Percentiles rank a stretch among this genome's conserved stretches.
Evolutionary conservation across 2,329 filamentous ascomycete species (phyloP).

Genomic region (Aspergillus sp.): DNA sequence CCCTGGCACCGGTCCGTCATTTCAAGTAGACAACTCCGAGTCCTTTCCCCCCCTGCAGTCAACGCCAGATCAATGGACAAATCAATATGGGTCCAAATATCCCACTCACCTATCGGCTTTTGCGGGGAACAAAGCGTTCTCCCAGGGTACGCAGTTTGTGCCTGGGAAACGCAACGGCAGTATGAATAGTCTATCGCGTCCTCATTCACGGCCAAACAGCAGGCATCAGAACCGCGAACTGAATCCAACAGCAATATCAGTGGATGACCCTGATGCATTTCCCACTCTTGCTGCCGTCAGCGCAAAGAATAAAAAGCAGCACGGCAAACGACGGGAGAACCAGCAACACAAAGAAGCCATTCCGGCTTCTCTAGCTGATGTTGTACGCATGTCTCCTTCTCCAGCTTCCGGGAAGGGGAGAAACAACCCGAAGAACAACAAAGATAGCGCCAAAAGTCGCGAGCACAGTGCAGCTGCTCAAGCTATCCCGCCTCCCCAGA

Average conservation of each 20-base stretch:
- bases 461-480: conserved; percentile 80
- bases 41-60: conserved; percentile 76
- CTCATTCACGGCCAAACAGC: conserved; percentile 80
- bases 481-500: conserved; percentile 81
- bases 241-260: conserved; percentile 67
- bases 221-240: conserved; percentile 67
- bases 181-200: conserved; percentile 57
- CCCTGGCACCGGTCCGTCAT: conserved; percentile 58
- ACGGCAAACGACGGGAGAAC: conserved; percentile 69
- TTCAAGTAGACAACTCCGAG: conserved; percentile 75
- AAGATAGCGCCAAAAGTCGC: conserved; percentile 62
- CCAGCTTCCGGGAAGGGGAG: conserved; percentile 60
- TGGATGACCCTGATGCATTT: conserved; percentile 95
- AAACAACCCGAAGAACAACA: conserved; percentile 56
- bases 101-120: conserved; percentile 41
- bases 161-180: conserved; percentile 43
- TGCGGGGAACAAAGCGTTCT: conserved; percentile 46
- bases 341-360: conserved; percentile 64
- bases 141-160: conserved; percentile 27
- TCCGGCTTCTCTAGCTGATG: conserved; percentile 82
- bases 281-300: conserved; percentile 77
- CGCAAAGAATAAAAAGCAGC: conserved; percentile 82
- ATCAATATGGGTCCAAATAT: conserved; percentile 44
- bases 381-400: conserved; percentile 91
- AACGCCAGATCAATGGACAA: conserved; percentile 55